Evolutionary conservation across 2,329 filamentous ascomycete genomes (phyloP).

Genomic region (Cucurbitaria berberidis): DNA sequence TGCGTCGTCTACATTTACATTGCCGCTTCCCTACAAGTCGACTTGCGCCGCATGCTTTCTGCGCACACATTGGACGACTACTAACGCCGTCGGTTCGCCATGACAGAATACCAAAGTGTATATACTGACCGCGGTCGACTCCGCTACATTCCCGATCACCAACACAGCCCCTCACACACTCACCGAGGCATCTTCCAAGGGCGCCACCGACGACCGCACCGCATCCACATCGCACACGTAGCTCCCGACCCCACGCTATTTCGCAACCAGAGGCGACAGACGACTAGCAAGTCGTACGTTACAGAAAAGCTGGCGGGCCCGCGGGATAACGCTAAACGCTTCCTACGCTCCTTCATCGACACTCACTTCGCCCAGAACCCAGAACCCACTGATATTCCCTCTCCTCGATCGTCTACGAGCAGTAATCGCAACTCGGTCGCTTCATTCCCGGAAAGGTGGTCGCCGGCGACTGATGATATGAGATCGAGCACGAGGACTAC

Average conservation of each 20-base stretch:
- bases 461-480: constrained; percentile 43
- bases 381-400: constrained; percentile 27
- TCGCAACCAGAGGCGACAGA: constrained; percentile 36
- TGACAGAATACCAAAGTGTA: constrained; percentile 49
- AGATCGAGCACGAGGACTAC: constrained; percentile 49
- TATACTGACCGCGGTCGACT: constrained; percentile 49
- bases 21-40: constrained; percentile 28
- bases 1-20: constrained; percentile 20
- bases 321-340: constrained; percentile 57
- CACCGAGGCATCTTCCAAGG: constrained; percentile 54
- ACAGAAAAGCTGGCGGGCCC: constrained; percentile 59
- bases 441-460: constrained; percentile 37
- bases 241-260: constrained; percentile 49
- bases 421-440: constrained; percentile 36
- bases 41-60: constrained; percentile 22
- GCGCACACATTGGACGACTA: constrained; percentile 26
- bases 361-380: constrained; percentile 36
- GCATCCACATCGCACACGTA: constrained; percentile 62
- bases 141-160: constrained; percentile 47
- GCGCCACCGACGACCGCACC: constrained; percentile 61
- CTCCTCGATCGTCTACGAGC: constrained; percentile 37
- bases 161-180: constrained; percentile 31
- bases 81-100: constrained; percentile 40
- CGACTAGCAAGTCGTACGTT: constrained; percentile 43
- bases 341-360: constrained; percentile 56